phyloP scores from a whole-genome alignment of 306 rosid genomes.

The Hippophae rhamnoides region DNA sequence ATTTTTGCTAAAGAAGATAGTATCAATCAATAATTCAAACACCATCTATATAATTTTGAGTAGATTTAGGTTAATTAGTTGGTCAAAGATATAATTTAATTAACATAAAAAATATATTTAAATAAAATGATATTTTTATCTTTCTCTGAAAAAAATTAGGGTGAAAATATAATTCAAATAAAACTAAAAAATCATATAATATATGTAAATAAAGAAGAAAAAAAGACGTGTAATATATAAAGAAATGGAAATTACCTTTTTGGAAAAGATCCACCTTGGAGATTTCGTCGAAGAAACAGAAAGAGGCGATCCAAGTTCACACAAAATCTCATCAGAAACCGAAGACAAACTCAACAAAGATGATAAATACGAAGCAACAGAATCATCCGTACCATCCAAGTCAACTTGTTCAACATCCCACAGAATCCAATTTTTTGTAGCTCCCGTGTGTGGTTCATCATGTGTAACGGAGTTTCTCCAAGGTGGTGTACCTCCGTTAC shows the following conservation, averaged over 20 bases:
- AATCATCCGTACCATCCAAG: slow-evolving; percentile 20
- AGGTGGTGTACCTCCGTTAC: slow-evolving; percentile 72
- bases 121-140: too few relatives aligned
- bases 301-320: slow-evolving; percentile 44
- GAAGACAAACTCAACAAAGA: background rate
- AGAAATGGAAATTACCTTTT: background rate
- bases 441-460: slow-evolving; percentile 37
- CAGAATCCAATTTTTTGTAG: slow-evolving; percentile 52
- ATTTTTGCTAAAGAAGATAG: too few relatives aligned
- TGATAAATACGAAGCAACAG: slow-evolving; percentile 12
- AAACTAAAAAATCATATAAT: too few relatives aligned
- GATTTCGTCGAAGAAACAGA: slow-evolving; percentile 12
- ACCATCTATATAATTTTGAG: too few relatives aligned
- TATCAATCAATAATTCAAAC: too few relatives aligned
- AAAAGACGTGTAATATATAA: too few relatives aligned
- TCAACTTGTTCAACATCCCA: slow-evolving; percentile 56
- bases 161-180: too few relatives aligned
- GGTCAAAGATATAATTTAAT: too few relatives aligned
- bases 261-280: slow-evolving; percentile 6
- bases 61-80: too few relatives aligned
- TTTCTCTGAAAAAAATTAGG: too few relatives aligned
- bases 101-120: too few relatives aligned
- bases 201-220: too few relatives aligned
- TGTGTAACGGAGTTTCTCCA: slow-evolving; percentile 76
- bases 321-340: slow-evolving; percentile 34